phyloP scores from a whole-genome alignment of 2,329 filamentous ascomycete genomes.

The Periconia digitata region DNA sequence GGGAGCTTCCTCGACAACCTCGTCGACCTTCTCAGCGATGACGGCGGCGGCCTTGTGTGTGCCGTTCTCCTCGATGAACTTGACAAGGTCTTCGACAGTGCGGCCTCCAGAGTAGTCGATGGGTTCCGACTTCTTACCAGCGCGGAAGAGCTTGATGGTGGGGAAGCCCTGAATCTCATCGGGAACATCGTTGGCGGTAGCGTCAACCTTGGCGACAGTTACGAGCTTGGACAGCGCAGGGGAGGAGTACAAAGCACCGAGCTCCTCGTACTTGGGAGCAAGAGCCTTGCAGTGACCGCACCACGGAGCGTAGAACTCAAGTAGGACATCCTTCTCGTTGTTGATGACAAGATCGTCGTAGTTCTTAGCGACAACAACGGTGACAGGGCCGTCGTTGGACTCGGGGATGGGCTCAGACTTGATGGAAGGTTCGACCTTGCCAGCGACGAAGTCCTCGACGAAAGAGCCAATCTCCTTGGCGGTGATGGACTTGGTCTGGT shows the following conservation, averaged over 20 bases:
- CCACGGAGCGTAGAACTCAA: conserved; percentile 97
- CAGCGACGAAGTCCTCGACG: conserved; percentile 79
- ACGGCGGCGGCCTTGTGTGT: conserved; percentile 77
- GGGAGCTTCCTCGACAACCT: conserved; percentile 47
- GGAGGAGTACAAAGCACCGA: conserved; percentile 58
- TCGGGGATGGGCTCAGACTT: conserved; percentile 98
- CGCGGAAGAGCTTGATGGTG: conserved; percentile 97
- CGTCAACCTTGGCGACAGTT: conserved; percentile 86
- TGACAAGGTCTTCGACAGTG: conserved; percentile 85
- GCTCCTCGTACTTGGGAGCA: conserved; percentile 68
- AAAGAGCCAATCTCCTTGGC: conserved; percentile 75
- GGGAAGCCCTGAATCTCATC: conserved; percentile 98
- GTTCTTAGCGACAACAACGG: conserved; percentile 86
- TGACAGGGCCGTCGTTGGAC: conserved; percentile 86
- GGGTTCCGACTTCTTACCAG: conserved; percentile 81
- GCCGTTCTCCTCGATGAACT: conserved; percentile 94
- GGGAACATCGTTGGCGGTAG: conserved; percentile 92
- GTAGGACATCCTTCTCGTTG: conserved; percentile 91
- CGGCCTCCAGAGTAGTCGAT: conserved; percentile 86
- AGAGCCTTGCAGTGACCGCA: conserved; percentile 72
- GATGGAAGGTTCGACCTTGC: conserved; percentile 93
- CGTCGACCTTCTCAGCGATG: conserved; percentile 58
- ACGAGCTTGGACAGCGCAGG: conserved; percentile 59
- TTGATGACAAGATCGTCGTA: conserved; percentile 92
- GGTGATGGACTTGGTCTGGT: conserved; percentile 78